Conservation (phyloP, 2,329 filamentous ascomycete genomes). For the Metarhizium anisopliae region DNA sequence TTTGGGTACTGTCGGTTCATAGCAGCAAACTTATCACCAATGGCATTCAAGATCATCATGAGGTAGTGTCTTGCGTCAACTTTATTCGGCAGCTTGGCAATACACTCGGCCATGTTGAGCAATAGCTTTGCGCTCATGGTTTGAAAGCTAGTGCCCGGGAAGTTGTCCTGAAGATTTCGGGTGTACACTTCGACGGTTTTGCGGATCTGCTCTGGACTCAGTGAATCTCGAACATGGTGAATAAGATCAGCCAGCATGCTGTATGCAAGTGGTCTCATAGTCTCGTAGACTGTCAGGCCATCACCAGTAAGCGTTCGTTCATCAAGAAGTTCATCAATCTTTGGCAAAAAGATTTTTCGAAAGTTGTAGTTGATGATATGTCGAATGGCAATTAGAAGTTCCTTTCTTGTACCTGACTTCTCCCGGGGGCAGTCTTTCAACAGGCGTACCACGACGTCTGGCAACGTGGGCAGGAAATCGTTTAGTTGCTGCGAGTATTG, state of each 20-base stretch:
- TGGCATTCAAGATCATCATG: conserved; percentile 95
- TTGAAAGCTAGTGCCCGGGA: conserved; percentile 96
- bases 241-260: conserved; percentile 98
- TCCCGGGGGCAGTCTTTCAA: conserved; percentile 91
- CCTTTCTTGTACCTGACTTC: conserved; percentile 88
- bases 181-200: conserved; percentile 97
- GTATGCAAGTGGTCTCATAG: conserved; percentile 89
- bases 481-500: conserved; percentile 79
- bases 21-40: conserved; percentile 93
- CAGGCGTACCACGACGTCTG: conserved; percentile 81
- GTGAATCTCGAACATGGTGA: conserved; percentile 86
- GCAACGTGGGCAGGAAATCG: conserved; percentile 79
- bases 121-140: conserved; percentile 98
- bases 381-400: conserved; percentile 88
- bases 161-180: conserved; percentile 87
- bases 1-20: conserved; percentile 98
- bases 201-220: conserved; percentile 83
- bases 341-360: conserved; percentile 83
- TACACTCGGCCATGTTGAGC: conserved; percentile 96
- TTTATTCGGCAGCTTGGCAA: conserved; percentile 88
- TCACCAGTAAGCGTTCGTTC: conserved; percentile 92
- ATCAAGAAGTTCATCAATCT: conserved; percentile 91
- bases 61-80: conserved; percentile 89
- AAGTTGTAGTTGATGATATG: conserved; percentile 99
- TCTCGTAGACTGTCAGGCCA: conserved; percentile 92